Evolutionary conservation across 2,329 filamentous ascomycete species (phyloP), one percentile per base, ranked within the genome.

Genomic region (Myriosclerotinia duriaeana): DNA sequence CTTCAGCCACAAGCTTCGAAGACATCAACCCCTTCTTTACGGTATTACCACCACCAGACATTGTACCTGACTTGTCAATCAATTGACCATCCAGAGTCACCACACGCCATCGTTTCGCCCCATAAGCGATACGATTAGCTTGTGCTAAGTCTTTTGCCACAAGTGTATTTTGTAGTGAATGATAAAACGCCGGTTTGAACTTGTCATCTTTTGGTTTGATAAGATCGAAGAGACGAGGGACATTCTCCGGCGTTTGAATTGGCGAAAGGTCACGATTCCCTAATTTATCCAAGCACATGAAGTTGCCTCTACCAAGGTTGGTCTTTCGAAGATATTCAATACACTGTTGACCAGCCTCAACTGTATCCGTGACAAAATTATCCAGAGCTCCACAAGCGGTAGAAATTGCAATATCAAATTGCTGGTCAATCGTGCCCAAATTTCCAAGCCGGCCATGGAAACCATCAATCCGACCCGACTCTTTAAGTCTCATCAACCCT

Each of bases 291-390:
- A 99, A 84, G 71, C 95, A 91, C 74, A 99, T 98, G 77, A 99
- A 98, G 80, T 97, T 97, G 68, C 93, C 95, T 73, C 96, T 88
- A 15, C 95, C 95, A 4, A 99, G 87, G 72, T 97, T 97, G 74
- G 97, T 99, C 82, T 98, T 99, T 66, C 95, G 88, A 15, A 99
- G 84, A 75, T 99, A 95, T 76, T 98, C 95, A 70, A 99, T 98
- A 78, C 96, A 99, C 77, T 98, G 93, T 78, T 99, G 95, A 70
- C 93, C 95, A 67, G 93, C 91, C 74, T 98, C 95, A 17, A 98
- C 94, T 0, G 92, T 93, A 74, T 98, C 95, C 0, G 96, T 96
- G 12, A 99, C 94, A 78, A 99, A 93, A 76, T 98, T 97, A 78
- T 99, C 92, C 12, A 99, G 85, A 2, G 90, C 85, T 55, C 91